phyloP scores from a whole-genome alignment of 139 green algal species.

The Astrephomene gubernaculifera region DNA sequence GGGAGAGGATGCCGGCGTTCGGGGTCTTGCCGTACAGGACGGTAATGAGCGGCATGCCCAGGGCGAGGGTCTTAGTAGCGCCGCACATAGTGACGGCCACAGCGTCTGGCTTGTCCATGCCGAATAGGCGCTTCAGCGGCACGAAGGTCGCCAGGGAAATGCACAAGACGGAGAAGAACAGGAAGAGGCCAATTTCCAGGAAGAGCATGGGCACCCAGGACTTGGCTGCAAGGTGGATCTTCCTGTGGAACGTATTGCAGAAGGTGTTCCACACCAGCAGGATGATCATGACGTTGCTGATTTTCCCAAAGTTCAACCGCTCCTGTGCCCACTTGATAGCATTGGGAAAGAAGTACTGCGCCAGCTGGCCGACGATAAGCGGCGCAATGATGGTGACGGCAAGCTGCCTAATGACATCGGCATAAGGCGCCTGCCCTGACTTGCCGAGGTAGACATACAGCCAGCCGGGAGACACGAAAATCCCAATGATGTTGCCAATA shows the following conservation, averaged over 20 bases:
- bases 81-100: constrained; percentile 58
- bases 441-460: constrained; percentile 50
- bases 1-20: constrained; percentile 45
- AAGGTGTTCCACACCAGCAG: constrained; percentile 67
- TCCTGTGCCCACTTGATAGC: constrained; percentile 39
- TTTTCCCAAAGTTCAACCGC: constrained; percentile 52
- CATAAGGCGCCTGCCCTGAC: constrained; percentile 35
- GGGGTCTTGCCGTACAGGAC: constrained; percentile 56
- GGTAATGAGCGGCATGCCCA: constrained; percentile 58
- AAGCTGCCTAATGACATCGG: constrained; percentile 46
- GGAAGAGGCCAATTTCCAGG: constrained; percentile 42
- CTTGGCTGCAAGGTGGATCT: constrained; percentile 9
- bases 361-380: constrained; percentile 51
- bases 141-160: constrained; percentile 25
- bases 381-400: constrained; percentile 58
- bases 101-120: constrained; percentile 26
- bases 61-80: constrained; percentile 55
- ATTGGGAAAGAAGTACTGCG: constrained; percentile 47
- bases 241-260: constrained; percentile 58
- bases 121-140: constrained; percentile 10
- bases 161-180: constrained; percentile 21
- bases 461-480: constrained; percentile 61
- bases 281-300: constrained; percentile 60
- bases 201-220: constrained; percentile 48
- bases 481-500: constrained; percentile 63